A percentile compares a stretch with the other conserved stretches of the same genome.
phyloP scores from a whole-genome alignment of 2,329 filamentous ascomycete species.

The Trichophyton mentagrophytes region DNA sequence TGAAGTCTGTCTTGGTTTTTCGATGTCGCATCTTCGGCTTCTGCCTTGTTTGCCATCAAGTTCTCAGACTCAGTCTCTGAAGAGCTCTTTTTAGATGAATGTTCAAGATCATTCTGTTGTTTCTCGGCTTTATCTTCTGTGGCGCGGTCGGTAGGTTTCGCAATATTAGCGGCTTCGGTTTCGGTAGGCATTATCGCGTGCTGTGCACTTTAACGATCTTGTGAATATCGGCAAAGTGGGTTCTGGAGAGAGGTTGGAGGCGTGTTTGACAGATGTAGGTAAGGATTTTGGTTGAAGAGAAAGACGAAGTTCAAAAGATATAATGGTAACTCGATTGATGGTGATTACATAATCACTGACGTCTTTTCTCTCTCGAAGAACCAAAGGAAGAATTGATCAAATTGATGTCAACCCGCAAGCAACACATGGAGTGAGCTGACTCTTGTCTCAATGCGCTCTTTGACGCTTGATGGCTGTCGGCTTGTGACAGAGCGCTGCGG shows the following conservation, averaged over 20 bases:
- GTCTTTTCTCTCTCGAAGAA: background rate
- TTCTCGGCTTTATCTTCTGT: background rate
- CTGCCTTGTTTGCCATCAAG: constrained; percentile 3
- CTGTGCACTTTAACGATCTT: background rate
- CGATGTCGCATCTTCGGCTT: constrained; percentile 14
- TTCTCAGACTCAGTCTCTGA: background rate
- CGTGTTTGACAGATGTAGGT: background rate
- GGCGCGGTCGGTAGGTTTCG: background rate
- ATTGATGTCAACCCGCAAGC: background rate
- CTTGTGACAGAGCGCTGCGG: background rate
- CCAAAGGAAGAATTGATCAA: background rate
- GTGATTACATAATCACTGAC: background rate
- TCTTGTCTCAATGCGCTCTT: constrained; percentile 5
- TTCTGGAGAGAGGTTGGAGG: background rate
- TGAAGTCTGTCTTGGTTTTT: constrained; percentile 53
- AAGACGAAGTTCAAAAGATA: background rate
- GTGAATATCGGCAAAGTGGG: background rate
- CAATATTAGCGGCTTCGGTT: background rate
- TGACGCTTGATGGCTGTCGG: constrained; percentile 2
- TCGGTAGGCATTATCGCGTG: background rate
- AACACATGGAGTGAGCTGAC: background rate
- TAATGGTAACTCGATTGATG: background rate
- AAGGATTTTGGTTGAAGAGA: background rate
- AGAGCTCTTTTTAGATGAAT: constrained; percentile 9
- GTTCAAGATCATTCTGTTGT: background rate